Conservation (phyloP, 306 rosid genomes). For the Nissolia schottii region DNA sequence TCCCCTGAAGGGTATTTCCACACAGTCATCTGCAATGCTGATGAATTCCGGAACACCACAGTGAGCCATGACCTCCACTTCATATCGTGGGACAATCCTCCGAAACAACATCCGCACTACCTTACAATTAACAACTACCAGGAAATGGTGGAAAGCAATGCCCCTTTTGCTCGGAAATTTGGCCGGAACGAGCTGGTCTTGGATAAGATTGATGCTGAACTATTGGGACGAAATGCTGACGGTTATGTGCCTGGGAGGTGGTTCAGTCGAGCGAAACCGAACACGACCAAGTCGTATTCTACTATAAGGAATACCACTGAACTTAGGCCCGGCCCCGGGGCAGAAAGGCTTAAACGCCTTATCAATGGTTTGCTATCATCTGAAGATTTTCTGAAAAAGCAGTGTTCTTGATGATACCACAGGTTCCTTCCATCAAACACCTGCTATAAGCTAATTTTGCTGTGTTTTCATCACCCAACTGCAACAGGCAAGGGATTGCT, state of each 20-base stretch:
- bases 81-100: slow-evolving; percentile 58
- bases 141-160: slow-evolving; percentile 43
- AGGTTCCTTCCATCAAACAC: background rate
- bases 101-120: slow-evolving; percentile 49
- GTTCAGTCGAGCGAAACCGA: slow-evolving; percentile 28
- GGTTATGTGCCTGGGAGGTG: slow-evolving; percentile 46
- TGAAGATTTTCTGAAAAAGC: slow-evolving; percentile 33
- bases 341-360: slow-evolving; percentile 38
- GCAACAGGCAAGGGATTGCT: slow-evolving; percentile 14
- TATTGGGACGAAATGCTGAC: slow-evolving; percentile 31
- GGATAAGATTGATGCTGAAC: slow-evolving; percentile 44
- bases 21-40: slow-evolving; percentile 54
- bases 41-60: slow-evolving; percentile 49
- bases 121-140: slow-evolving; percentile 34
- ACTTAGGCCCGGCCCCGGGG: slow-evolving; percentile 46
- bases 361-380: slow-evolving; percentile 40
- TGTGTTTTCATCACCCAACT: slow-evolving; percentile 17
- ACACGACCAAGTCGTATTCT: slow-evolving; percentile 19
- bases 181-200: slow-evolving; percentile 39
- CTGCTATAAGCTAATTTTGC: slow-evolving; percentile 6
- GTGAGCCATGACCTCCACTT: slow-evolving; percentile 53
- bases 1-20: slow-evolving; percentile 58
- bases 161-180: slow-evolving; percentile 47
- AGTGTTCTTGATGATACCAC: slow-evolving; percentile 39
- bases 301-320: slow-evolving; percentile 32